phyloP scores from a whole-genome alignment of 23 red algal genomes.

The Rhodosorus marinus region DNA sequence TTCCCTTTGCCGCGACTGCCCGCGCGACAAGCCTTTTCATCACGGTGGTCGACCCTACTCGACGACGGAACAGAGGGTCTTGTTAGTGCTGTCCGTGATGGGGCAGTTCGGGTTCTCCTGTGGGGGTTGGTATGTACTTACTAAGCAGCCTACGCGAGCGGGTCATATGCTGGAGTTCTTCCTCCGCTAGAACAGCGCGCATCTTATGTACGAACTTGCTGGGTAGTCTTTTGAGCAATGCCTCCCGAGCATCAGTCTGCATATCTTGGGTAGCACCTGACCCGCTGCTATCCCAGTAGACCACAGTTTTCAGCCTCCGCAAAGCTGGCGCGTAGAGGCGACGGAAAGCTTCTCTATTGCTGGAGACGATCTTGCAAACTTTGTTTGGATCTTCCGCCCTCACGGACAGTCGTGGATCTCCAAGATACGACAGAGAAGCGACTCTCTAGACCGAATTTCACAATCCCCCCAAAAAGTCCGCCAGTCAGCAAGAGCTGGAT shows the following conservation, averaged over 20 bases:
- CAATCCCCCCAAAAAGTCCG: too few species aligned
- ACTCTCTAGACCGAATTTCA: too few species aligned
- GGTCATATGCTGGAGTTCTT: neutral
- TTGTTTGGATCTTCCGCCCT: conserved; percentile 27
- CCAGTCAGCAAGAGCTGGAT: too few species aligned
- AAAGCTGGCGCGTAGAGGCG: conserved; percentile 12
- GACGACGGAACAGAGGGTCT: neutral
- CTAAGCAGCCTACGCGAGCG: too few species aligned
- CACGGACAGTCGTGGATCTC: conserved; percentile 23
- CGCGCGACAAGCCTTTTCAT: neutral
- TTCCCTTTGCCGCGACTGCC: neutral
- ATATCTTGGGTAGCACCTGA: neutral
- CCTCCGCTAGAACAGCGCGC: neutral
- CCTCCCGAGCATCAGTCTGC: conserved; percentile 9
- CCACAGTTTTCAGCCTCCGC: neutral
- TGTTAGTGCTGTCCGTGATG: neutral
- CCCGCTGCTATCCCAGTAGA: neutral
- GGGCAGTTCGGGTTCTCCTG: neutral
- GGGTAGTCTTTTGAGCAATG: conserved; percentile 2
- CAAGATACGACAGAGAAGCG: conserved; percentile 33
- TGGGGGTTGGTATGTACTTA: neutral
- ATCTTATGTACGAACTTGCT: conserved; percentile 2
- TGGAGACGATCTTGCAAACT: conserved; percentile 2
- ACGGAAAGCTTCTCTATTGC: conserved; percentile 17
- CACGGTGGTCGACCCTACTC: neutral